A percentile compares a stretch with the other conserved stretches of the same genome.
These are phyloP conservation scores for Aspergillus tubingensis DNA, from an alignment of 2,329 filamentous ascomycete species.

Conservation along the genomic window DNA sequence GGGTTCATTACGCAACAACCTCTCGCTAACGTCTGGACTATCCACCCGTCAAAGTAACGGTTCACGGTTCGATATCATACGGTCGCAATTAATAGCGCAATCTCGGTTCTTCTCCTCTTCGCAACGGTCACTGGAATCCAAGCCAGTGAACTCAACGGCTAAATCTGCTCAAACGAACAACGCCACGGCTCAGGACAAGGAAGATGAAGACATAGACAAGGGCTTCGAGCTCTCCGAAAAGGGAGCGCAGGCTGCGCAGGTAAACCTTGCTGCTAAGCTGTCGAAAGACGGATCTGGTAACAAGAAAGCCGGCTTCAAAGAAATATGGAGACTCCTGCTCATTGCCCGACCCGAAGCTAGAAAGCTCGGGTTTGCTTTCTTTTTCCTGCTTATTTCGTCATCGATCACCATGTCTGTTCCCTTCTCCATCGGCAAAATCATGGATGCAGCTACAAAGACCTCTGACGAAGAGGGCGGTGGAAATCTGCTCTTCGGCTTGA, in stretches of 20 bases:
- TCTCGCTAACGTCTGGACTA: slow-evolving; percentile 19
- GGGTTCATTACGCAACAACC: slow-evolving; percentile 23
- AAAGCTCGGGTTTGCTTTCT: slow-evolving; percentile 76
- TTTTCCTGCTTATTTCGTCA: slow-evolving; percentile 85
- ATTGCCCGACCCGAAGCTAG: slow-evolving; percentile 84
- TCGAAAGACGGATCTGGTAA: slow-evolving; percentile 71
- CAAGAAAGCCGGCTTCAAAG: slow-evolving; percentile 63
- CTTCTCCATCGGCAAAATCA: slow-evolving; percentile 92
- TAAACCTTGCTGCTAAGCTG: slow-evolving; percentile 85
- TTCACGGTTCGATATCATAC: neutral
- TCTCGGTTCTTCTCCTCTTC: slow-evolving; percentile 32
- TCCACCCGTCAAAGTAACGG: slow-evolving; percentile 20
- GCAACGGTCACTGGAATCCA: slow-evolving; percentile 28
- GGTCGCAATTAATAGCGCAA: neutral
- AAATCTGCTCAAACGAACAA: slow-evolving; percentile 27
- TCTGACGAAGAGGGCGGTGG: slow-evolving; percentile 58
- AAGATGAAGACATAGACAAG: slow-evolving; percentile 58
- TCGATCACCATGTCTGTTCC: slow-evolving; percentile 94
- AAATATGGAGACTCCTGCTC: slow-evolving; percentile 84
- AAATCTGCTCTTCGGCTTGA: slow-evolving; percentile 75
- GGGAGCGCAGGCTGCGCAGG: slow-evolving; percentile 79
- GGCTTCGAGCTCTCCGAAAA: slow-evolving; percentile 76
- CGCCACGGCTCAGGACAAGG: slow-evolving; percentile 41
- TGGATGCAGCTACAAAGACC: slow-evolving; percentile 83
- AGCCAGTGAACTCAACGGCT: slow-evolving; percentile 21